Base-by-base conservation (phyloP, 2,329 filamentous ascomycete genomes). In the Hypoxylon sp. region DNA sequence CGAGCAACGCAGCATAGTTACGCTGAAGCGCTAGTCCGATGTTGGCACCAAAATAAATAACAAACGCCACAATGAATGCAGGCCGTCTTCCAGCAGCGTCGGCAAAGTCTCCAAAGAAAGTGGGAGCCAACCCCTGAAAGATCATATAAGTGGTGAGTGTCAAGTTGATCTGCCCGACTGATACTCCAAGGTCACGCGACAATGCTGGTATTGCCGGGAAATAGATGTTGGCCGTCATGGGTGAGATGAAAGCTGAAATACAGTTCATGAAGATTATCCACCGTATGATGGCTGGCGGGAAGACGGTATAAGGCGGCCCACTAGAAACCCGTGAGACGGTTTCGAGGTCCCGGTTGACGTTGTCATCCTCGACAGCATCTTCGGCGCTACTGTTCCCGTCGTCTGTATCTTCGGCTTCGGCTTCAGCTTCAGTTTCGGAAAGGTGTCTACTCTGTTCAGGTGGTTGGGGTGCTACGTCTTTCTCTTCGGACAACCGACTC, bases 91-190 rank as follows among this genome's bases (percentile, higher is more conserved):
- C 87, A 2, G 83, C 81, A 68, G 79, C 81, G 71, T 91, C 88
- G 5, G 85, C 85, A 41, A 90, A 83, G 59, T 87, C 85, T 3
- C 87, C 88, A 47, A 88, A 84, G 11, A 90, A 72, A 5, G 83
- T 85, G 0, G 88, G 88, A 0, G 87, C 81, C 1, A 91, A 74
- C 17, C 83, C 88, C 72, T 90, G 88, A 46, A 89, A 80, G 56
- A 90, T 82, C 85, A 88, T 86, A 71, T 86, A 89, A 1, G 86
- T 86, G 3, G 87, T 89, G 32, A 85, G 59, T 0, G 82, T 83
- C 62, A 85, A 69, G 69, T 84, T 85, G 69, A 85, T 77, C 53
- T 81, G 72, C 24, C 70, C 70, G 30, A 79, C 65, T 1, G 77
- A 74, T 3, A 82, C 79, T 4, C 73, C 74, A 1, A 83, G 68